Evolutionary conservation across 192 early-diverging fungal species (phyloP).

Genomic region (Lunasporangiospora selenospora): DNA sequence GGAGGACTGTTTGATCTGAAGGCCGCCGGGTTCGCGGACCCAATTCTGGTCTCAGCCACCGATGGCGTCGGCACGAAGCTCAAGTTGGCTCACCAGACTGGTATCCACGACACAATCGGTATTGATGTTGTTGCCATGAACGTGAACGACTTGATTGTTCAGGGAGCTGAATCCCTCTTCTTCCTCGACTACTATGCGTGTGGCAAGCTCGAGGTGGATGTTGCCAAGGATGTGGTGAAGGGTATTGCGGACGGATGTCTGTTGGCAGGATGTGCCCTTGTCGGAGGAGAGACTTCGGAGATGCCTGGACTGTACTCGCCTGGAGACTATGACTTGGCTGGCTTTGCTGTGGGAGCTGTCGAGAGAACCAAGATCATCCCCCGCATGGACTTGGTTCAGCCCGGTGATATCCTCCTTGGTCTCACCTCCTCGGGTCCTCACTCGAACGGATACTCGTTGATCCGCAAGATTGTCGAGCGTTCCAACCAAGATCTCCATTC

Average conservation of each 20-base stretch:
- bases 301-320: constrained; percentile 96
- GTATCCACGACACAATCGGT: constrained; percentile 93
- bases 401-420: constrained; percentile 89
- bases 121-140: constrained; percentile 99
- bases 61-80: constrained; percentile 99
- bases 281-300: constrained; percentile 99
- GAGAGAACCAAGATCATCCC: constrained; percentile 91
- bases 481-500: constrained; percentile 77
- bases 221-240: constrained; percentile 88
- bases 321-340: constrained; percentile 92
- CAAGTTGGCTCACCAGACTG: constrained; percentile 88
- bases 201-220: constrained; percentile 90
- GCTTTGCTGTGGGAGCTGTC: constrained; percentile 97
- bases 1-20: constrained; percentile 98
- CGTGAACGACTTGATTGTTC: constrained; percentile 98
- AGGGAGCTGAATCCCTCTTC: constrained; percentile 98
- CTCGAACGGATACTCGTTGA: constrained; percentile 99
- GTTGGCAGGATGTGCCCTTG: constrained; percentile 89
- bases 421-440: constrained; percentile 96
- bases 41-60: constrained; percentile 96
- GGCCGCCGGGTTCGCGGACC: constrained; percentile 91
- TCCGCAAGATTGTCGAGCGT: constrained; percentile 84
- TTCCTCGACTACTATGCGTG: constrained; percentile 99
- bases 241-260: constrained; percentile 96
- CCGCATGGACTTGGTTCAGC: constrained; percentile 72